These are phyloP conservation scores for Sporodiniella umbellata DNA, from an alignment of 371 early-diverging fungal species.

Conservation along the genomic window DNA sequence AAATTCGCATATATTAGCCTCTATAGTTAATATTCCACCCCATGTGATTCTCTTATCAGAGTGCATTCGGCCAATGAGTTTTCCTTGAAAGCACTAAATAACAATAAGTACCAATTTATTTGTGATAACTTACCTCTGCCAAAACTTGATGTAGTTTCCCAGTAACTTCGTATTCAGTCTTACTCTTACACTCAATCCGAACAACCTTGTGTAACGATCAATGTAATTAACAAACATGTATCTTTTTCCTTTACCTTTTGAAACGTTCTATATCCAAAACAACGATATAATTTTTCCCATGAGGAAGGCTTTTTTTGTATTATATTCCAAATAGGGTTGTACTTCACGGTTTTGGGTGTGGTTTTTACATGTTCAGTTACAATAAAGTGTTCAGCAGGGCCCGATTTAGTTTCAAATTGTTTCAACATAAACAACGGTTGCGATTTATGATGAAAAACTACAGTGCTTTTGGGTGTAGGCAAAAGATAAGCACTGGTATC, in stretches of 20 bases:
- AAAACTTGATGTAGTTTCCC: constrained; percentile 25
- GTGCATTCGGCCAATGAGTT: constrained; percentile 20
- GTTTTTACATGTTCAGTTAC: constrained; percentile 12
- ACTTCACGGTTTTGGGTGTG: not conserved
- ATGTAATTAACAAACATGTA: not conserved
- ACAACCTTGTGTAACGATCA: not conserved
- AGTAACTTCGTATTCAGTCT: constrained; percentile 23
- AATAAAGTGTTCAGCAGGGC: constrained; percentile 16
- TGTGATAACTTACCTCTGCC: constrained; percentile 9
- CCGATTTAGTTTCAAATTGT: constrained; percentile 6
- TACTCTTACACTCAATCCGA: constrained; percentile 13
- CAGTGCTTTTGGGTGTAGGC: constrained; percentile 28
- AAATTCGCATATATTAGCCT: not conserved
- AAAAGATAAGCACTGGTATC: constrained; percentile 20
- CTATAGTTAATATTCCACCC: constrained; percentile 14
- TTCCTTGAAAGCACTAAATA: constrained; percentile 16
- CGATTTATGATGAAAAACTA: constrained; percentile 10
- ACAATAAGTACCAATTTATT: not conserved
- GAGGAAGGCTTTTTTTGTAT: constrained; percentile 7
- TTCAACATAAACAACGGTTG: too few species aligned
- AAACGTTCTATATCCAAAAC: constrained; percentile 6
- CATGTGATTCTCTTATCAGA: constrained; percentile 20
- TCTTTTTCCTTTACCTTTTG: constrained; percentile 9
- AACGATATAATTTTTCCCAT: constrained; percentile 7
- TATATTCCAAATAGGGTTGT: constrained; percentile 12